phyloP scores from a whole-genome alignment of 2,329 filamentous ascomycete species.

The Phyllosticta citribraziliensis region DNA sequence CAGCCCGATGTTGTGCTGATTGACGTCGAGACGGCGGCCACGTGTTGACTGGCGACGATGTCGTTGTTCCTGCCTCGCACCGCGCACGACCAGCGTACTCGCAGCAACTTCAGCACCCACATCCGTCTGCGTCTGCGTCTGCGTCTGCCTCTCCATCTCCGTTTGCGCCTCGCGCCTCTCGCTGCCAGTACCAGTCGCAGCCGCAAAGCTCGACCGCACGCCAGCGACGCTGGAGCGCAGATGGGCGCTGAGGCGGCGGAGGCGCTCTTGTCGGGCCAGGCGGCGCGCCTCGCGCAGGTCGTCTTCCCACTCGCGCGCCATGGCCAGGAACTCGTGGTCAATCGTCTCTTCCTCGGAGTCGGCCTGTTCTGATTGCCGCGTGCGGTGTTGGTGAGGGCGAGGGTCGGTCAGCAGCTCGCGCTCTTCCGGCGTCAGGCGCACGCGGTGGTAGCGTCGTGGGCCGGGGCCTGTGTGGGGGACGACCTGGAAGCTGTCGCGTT shows the following conservation, averaged over 20 bases:
- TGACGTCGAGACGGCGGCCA: no score
- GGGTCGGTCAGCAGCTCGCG: not conserved
- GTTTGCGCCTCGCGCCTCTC: not conserved
- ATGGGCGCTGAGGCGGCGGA: not conserved
- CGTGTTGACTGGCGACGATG: no score
- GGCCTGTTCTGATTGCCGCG: not conserved
- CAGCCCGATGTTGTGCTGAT: no score
- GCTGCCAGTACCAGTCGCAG: not conserved
- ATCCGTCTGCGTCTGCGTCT: not conserved
- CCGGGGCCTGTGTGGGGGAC: not conserved
- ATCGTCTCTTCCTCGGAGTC: not conserved
- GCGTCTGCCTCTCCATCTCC: not conserved
- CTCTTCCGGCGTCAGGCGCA: not conserved
- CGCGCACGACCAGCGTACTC: no score
- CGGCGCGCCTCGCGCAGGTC: not conserved
- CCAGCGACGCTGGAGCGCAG: not conserved
- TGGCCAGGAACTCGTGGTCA: not conserved
- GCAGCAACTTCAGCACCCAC: no score
- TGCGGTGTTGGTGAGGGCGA: not conserved
- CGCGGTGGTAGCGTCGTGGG: not conserved
- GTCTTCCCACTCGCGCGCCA: not conserved
- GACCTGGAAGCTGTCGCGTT: not conserved
- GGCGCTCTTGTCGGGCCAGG: not conserved
- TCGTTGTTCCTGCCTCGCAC: no score
- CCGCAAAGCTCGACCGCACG: not conserved